Evolutionary conservation across 1,284 basidiomycete genomes (phyloP), one percentile per base, ranked within the genome.

Genomic region (Ustilago xerochloae): DNA sequence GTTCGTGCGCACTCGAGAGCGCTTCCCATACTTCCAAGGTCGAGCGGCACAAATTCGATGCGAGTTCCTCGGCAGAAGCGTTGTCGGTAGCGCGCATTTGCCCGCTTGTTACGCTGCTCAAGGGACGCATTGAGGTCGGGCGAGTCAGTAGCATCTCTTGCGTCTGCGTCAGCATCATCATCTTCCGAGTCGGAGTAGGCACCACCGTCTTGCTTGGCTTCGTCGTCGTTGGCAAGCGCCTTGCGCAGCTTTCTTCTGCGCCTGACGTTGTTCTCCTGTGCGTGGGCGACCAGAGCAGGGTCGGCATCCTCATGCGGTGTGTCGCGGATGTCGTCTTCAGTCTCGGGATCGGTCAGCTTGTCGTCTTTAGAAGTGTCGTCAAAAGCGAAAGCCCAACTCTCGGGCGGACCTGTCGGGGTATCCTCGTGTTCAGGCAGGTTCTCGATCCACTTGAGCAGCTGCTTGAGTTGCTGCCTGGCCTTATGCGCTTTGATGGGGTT

Each of bases 401-500:
- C 73, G 18, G 73, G 73, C 29, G 68, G 68, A 10, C 73, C 73
- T 22, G 67, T 48, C 3, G 75, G 75, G 16, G 65, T 77, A 49
- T 75, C 72, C 36, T 75, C 66, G 56, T 79, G 68, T 35, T 80
- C 78, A 0, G 78, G 78, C 20, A 81, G 62, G 32, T 78, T 71
- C 48, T 72, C 72, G 48, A 82, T 64, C 55, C 70, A 75, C 28
- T 68, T 58, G 39, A 83, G 59, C 22, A 81, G 59, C 36, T 63
- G 56, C 45, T 79, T 48, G 24, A 85, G 78, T 36, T 80, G 68
- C 26, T 55, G 51, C 30, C 77, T 50, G 1, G 83, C 84, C 43
- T 78, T 71, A 60, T 81, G 78, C 13, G 84, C 84, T 48, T 84
- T 83, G 63, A 83, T 78, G 26, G 80, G 74, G 43, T 85, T 85